Evolutionary conservation across 805 yeast species (phyloP), one percentile per base, ranked within the genome.

Genomic region (Suhomyces prunicola): DNA sequence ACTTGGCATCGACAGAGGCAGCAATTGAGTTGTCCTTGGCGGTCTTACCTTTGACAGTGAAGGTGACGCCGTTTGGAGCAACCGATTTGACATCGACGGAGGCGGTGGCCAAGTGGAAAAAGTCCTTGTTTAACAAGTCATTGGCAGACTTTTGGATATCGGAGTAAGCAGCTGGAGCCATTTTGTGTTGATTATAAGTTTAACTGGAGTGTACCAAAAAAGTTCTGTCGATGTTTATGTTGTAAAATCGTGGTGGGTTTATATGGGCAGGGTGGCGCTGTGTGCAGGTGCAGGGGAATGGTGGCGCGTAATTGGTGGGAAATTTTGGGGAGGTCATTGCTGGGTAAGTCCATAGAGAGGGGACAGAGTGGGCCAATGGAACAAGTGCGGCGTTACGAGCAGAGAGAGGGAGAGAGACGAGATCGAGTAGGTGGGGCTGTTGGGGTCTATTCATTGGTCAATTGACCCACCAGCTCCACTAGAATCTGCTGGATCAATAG

Each of bases 61-160:
- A 94, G 56, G 90, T 82, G 54, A 93, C 97, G 66, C 97, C 97
- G 73, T 91, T 93, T 72, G 97, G 96, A 65, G 99, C 97, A 61
- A 82, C 83, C 62, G 98, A 87, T 81, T 89, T 88, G 67, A 93
- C 85, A 69, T 90, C 97, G 62, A 94, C 82, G 54, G 94, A 77
- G 62, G 94, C 94, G 58, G 94, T 89, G 60, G 93, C 77, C 63
- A 82, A 78, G 81, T 94, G 98, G 87, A 81, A 94, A 85, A 91
- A 94, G 78, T 94, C 99, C 76, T 80, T 87, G 78, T 83, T 81
- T 71, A 94, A 83, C 66, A 94, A 84, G 77, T 87, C 94, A 80
- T 91, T 92, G 77, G 96, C 82, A 71, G 89, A 84, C 80, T 91
- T 92, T 71, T 96, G 86, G 69, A 94, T 88, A 77, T 92, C 97